phyloP scores from a whole-genome alignment of 495 filamentous ascomycete species.

The Penicillium longicatenatum region DNA sequence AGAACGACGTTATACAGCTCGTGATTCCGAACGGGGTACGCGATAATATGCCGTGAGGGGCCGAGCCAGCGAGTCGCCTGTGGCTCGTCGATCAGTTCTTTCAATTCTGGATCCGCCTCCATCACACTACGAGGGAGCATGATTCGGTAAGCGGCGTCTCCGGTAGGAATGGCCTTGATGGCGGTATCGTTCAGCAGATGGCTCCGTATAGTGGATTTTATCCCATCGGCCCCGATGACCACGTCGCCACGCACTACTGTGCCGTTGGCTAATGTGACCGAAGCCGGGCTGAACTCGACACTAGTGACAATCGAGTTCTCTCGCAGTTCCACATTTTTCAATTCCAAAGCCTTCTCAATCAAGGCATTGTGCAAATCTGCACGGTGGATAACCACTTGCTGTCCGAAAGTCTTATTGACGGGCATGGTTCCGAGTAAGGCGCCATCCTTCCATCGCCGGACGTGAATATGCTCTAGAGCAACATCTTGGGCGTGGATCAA shows the following conservation, averaged over 20 bases:
- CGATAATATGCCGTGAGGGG: conserved; percentile 46
- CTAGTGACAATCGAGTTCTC: conserved; percentile 36
- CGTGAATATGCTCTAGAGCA: conserved; percentile 43
- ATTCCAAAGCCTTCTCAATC: conserved; percentile 36
- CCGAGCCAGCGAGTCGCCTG: conserved; percentile 48
- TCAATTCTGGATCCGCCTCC: conserved; percentile 38
- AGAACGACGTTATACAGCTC: conserved; percentile 48
- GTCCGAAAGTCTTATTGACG: conserved; percentile 44
- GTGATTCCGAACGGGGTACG: conserved; percentile 45
- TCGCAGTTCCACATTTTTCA: conserved; percentile 40
- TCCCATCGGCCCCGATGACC: conserved; percentile 50
- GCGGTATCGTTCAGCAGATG: conserved; percentile 30
- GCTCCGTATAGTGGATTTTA: conserved; percentile 44
- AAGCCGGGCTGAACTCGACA: conserved; percentile 33
- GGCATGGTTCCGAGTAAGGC: conserved; percentile 39
- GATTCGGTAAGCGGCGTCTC: conserved; percentile 50
- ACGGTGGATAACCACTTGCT: conserved; percentile 46
- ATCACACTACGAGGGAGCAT: conserved; percentile 40
- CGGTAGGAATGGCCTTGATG: conserved; percentile 37
- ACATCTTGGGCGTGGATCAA: conserved; percentile 43
- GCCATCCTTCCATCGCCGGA: conserved; percentile 47
- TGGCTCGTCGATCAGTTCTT: conserved; percentile 37
- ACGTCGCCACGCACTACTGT: conserved; percentile 40
- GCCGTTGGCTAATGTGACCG: conserved; percentile 39
- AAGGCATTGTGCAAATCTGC: conserved; percentile 48